A percentile compares a stretch with the other conserved stretches of the same genome.
Conservation (phyloP, 2,329 filamentous ascomycete species). For the Periconia sp. region DNA sequence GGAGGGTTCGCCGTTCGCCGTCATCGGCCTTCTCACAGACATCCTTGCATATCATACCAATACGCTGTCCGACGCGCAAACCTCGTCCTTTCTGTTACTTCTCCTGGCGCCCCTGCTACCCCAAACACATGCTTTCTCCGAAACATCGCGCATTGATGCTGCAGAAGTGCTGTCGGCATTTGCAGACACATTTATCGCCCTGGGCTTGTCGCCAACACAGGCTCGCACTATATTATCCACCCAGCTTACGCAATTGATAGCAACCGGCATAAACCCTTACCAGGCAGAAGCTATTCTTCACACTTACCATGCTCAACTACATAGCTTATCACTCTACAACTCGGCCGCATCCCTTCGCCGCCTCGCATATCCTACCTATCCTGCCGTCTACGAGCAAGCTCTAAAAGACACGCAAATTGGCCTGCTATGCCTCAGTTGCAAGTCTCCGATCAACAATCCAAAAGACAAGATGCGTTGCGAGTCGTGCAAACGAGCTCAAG, state of each 20-base stretch:
- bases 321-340: slow-evolving; percentile 54
- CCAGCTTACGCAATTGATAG: slow-evolving; percentile 48
- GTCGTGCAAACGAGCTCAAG: slow-evolving; percentile 54
- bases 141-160: slow-evolving; percentile 32
- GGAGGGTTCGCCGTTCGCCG: slow-evolving; percentile 43
- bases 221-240: slow-evolving; percentile 49
- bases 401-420: slow-evolving; percentile 61
- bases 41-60: slow-evolving; percentile 50
- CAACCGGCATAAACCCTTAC: slow-evolving; percentile 54
- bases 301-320: slow-evolving; percentile 63
- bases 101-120: slow-evolving; percentile 54
- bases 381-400: slow-evolving; percentile 63
- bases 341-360: slow-evolving; percentile 63
- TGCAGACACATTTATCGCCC: slow-evolving; percentile 44
- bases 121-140: slow-evolving; percentile 44
- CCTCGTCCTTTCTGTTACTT: slow-evolving; percentile 54
- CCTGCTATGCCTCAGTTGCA: slow-evolving; percentile 63
- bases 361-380: slow-evolving; percentile 61
- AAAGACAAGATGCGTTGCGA: slow-evolving; percentile 59
- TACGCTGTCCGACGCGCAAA: slow-evolving; percentile 53
- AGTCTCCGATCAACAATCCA: slow-evolving; percentile 60
- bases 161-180: slow-evolving; percentile 45
- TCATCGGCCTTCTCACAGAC: slow-evolving; percentile 50
- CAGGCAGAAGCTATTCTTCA: slow-evolving; percentile 63
- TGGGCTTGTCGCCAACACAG: slow-evolving; percentile 47